Evolutionary conservation across 2,329 filamentous ascomycete genomes (phyloP).

Genomic region (Hypoxylon sp.): DNA sequence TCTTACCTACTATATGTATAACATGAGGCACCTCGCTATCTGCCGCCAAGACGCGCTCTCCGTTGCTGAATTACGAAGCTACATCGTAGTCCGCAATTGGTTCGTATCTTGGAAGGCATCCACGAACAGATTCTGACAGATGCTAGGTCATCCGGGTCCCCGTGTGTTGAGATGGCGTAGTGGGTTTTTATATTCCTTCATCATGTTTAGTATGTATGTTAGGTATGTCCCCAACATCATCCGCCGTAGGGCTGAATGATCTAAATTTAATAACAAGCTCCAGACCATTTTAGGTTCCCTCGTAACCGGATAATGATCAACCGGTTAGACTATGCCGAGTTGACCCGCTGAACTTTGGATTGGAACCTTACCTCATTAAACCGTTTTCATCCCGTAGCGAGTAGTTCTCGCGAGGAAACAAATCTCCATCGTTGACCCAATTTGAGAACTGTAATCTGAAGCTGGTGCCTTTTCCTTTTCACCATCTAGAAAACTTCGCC

Average conservation of each 20-base stretch:
- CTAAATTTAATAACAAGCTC: conserved; percentile 38
- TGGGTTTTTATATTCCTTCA: conserved; percentile 7
- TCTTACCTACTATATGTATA: conserved; percentile 18
- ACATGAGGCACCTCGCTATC: conserved; percentile 6
- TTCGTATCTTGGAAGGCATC: neutral
- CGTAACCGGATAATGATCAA: conserved; percentile 25
- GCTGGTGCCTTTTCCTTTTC: neutral
- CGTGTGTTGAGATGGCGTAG: neutral
- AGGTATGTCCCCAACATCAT: neutral
- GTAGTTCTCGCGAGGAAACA: neutral
- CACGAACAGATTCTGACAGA: conserved; percentile 6
- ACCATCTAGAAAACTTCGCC: conserved; percentile 23
- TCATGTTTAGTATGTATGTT: neutral
- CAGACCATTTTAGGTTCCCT: conserved; percentile 36
- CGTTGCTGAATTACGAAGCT: neutral
- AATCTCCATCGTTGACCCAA: neutral
- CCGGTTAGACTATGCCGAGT: conserved; percentile 24
- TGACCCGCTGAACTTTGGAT: conserved; percentile 17
- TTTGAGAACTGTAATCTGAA: neutral
- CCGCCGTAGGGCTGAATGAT: conserved; percentile 40
- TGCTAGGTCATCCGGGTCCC: neutral
- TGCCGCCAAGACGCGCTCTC: conserved; percentile 21
- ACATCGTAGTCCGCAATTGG: conserved; percentile 8
- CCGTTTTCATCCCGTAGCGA: conserved; percentile 3
- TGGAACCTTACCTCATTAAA: conserved; percentile 20